Percentiles rank a stretch among this genome's conserved stretches.
Evolutionary conservation across 257 asterid species (phyloP).

Genomic region (Solanum virginianum): DNA sequence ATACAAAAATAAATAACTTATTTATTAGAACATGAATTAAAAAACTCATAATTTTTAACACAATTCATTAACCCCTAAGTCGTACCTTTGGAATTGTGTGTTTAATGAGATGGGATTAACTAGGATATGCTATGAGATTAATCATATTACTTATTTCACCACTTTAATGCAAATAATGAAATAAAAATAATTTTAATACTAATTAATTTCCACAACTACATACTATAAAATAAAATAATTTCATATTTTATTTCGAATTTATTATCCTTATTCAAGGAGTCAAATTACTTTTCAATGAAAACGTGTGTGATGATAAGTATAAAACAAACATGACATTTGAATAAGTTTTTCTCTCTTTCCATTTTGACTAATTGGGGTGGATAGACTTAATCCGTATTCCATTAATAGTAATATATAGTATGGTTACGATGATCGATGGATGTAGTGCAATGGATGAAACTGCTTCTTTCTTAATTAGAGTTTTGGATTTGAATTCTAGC

Average conservation of each 20-base stretch:
- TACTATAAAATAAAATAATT: too few species aligned
- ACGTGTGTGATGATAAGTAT: neutral
- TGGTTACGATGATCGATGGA: neutral
- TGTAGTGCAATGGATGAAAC: too few species aligned
- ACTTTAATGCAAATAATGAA: neutral
- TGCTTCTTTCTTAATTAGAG: fast-evolving
- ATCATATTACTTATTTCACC: neutral
- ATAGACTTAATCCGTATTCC: neutral
- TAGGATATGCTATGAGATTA: too few species aligned
- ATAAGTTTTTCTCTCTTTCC: neutral
- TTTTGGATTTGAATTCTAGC: too few species aligned
- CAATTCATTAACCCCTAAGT: too few species aligned
- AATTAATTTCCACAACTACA: neutral
- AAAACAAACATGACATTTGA: neutral
- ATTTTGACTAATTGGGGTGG: neutral
- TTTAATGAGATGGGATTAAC: too few species aligned
- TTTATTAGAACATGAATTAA: neutral
- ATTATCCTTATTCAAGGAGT: neutral
- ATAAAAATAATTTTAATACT: neutral
- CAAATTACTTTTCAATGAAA: neutral
- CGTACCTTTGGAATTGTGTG: too few species aligned
- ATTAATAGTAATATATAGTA: neutral
- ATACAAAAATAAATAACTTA: neutral
- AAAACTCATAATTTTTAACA: too few species aligned
- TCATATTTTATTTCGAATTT: neutral